Conservation (phyloP, 345 rosid genomes). For the Corymbia maculata region DNA sequence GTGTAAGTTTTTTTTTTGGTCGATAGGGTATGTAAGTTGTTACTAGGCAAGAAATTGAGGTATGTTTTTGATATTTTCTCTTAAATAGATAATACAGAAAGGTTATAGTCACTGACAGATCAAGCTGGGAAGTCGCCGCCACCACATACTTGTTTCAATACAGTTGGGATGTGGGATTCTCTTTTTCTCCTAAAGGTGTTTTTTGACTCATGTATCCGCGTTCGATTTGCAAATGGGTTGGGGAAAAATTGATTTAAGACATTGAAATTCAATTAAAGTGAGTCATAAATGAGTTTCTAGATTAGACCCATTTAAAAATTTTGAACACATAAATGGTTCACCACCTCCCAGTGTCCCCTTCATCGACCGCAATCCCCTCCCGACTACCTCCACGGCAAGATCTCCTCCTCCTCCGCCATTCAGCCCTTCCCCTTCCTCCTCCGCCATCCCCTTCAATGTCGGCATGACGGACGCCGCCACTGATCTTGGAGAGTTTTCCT, state of each 20-base stretch:
- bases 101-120: not conserved
- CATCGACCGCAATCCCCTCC: constrained; percentile 77
- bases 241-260: not conserved
- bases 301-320: not conserved
- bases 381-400: constrained; percentile 67
- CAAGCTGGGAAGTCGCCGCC: not conserved
- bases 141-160: not conserved
- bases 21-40: not conserved
- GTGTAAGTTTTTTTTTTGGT: too few relatives aligned
- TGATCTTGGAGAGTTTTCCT: constrained; percentile 14
- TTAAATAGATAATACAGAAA: not conserved
- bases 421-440: constrained; percentile 40
- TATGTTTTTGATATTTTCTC: not conserved
- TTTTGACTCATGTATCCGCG: not conserved
- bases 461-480: not conserved
- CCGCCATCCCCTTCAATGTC: not conserved
- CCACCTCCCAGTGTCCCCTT: constrained; percentile 21
- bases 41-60: not conserved
- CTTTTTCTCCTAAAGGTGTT: not conserved
- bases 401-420: constrained; percentile 52
- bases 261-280: not conserved
- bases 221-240: not conserved
- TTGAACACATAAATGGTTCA: not conserved
- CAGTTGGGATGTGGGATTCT: not conserved
- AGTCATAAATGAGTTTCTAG: not conserved